Evolutionary conservation across 1,139 yeast genomes (phyloP).

Genomic region (Debaryomyces sp.): DNA sequence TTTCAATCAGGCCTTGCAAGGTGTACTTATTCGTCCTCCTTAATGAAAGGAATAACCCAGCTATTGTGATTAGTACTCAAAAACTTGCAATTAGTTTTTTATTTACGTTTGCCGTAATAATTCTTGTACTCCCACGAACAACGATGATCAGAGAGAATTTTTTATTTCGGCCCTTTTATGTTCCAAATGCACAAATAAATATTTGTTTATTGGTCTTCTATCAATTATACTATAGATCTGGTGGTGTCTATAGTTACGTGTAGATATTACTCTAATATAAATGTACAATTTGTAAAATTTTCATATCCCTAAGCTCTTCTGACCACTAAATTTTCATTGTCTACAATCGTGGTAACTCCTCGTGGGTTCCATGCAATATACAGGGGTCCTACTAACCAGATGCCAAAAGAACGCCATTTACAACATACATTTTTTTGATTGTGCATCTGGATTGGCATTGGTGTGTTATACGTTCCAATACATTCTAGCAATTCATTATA

Average conservation of each 20-base stretch:
- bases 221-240: background rate
- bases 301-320: background rate
- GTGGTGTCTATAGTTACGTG: background rate
- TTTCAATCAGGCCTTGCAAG: background rate
- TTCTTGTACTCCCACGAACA: constrained; percentile 1
- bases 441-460: background rate
- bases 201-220: background rate
- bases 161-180: background rate
- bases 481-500: no score
- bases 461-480: background rate
- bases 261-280: background rate
- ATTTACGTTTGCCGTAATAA: background rate
- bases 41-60: background rate
- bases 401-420: background rate
- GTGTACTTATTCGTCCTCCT: background rate
- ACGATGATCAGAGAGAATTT: background rate
- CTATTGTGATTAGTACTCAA: background rate
- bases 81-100: background rate
- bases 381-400: background rate
- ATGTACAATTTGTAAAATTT: background rate
- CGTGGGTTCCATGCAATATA: constrained; percentile 1
- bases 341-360: background rate
- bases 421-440: background rate
- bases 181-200: background rate
- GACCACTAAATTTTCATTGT: background rate